Percentiles rank a stretch among this genome's conserved stretches.
Conservation (phyloP, 495 filamentous ascomycete species). For the Podospora bellae-mahoneyi region DNA sequence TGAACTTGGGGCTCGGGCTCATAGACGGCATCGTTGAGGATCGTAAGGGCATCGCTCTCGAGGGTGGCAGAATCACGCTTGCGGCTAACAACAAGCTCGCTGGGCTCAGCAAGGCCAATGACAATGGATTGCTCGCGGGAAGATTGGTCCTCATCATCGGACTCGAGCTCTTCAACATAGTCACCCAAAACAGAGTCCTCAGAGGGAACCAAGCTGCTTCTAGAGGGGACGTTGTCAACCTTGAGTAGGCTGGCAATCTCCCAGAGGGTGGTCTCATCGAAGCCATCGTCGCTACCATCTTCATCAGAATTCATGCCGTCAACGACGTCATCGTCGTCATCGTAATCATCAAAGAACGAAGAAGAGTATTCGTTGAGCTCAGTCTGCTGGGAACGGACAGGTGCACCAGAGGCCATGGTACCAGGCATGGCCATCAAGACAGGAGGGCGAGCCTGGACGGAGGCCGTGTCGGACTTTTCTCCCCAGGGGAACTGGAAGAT, state of each 20-base stretch:
- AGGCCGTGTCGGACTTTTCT: slow-evolving; percentile 51
- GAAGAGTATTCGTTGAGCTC: slow-evolving; percentile 40
- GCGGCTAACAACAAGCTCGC: slow-evolving; percentile 27
- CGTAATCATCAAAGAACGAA: slow-evolving; percentile 52
- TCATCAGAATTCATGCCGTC: slow-evolving; percentile 37
- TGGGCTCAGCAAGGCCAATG: slow-evolving; percentile 29
- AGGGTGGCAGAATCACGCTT: slow-evolving; percentile 19
- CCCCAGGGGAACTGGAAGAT: slow-evolving; percentile 60
- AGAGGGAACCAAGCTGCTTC: slow-evolving; percentile 42
- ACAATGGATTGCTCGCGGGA: slow-evolving; percentile 29
- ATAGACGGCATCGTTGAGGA: slow-evolving; percentile 18
- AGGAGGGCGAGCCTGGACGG: slow-evolving; percentile 32
- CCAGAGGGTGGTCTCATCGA: slow-evolving; percentile 56
- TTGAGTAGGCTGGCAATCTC: slow-evolving; percentile 55
- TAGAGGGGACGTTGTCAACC: slow-evolving; percentile 44
- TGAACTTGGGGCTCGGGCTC: not conserved
- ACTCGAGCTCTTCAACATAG: slow-evolving; percentile 31
- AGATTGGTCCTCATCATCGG: slow-evolving; percentile 33
- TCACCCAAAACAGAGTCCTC: slow-evolving; percentile 26
- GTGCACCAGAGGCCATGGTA: slow-evolving; percentile 45
- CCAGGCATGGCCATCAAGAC: slow-evolving; percentile 43
- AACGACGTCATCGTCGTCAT: slow-evolving; percentile 38
- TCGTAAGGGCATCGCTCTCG: slow-evolving; percentile 33
- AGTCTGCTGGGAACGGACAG: slow-evolving; percentile 28
- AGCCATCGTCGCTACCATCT: slow-evolving; percentile 47